Base-by-base conservation (phyloP, 306 rosid genomes). In the Medicago lupulina region DNA sequence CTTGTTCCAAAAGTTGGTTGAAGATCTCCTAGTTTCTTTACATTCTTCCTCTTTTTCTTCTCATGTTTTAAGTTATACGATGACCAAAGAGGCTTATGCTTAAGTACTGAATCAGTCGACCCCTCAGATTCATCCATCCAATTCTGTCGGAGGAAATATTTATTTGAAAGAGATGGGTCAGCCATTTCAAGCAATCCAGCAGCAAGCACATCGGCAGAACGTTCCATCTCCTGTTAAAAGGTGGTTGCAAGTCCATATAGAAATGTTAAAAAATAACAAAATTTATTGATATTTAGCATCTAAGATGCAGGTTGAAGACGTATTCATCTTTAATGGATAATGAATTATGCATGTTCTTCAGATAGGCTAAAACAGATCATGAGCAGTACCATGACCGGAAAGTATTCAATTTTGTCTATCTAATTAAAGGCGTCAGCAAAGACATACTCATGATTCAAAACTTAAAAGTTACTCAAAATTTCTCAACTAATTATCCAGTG, bases 151-250 rank as follows among this genome's bases (percentile, higher is more conserved):
- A 92, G 87, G 78, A 89, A 95, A 87, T 84, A 92, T 89, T 87
- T 90, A 80, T 83, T 88, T 50, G 99, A 95, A 86, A 95, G 91
- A 76, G 97, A 87, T 76, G 97, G 97, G 76, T 95, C 96, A 73
- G 99, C 92, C 86, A 92, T 80, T 85, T 95, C 99, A 89, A 95
- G 99, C 87, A 95, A 92, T 76, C 99, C 99, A 70, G 97, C 96
- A 84, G 99, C 95, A 76, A 95, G 97, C 71, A 95, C 89, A 77
- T 95, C 99, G 23, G 96, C 91, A 66, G 99, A 90, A 66, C 85
- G 96, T 86, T 95, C 97, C 99, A 92, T 95, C 82, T 92, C 99
- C 99, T 95, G 86, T 67, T 70, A 78, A 76, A 76, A 69, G 67
- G 77, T 55, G 75, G 73, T 76, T 65, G 50, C 71, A 80, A 61